These are phyloP conservation scores for Amanita muscaria DNA, from an alignment of 768 basidiomycete genomes.

Conservation along the genomic window DNA sequence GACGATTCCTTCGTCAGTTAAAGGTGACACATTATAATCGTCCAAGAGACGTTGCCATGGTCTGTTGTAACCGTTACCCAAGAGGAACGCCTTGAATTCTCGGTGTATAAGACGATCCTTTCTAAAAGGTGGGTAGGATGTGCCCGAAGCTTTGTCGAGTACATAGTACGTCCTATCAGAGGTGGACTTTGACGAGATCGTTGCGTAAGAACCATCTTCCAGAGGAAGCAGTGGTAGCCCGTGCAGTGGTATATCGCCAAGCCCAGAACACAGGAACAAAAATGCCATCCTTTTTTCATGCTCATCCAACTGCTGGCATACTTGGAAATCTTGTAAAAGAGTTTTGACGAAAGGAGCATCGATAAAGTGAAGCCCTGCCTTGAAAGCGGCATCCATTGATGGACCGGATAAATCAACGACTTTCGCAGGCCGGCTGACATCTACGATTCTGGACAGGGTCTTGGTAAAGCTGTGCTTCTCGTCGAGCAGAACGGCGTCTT, in stretches of 20 bases:
- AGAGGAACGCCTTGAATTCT: slow-evolving; percentile 8
- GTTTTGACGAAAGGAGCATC: slow-evolving; percentile 20
- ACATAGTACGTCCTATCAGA: slow-evolving; percentile 16
- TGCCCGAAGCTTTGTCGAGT: slow-evolving; percentile 16
- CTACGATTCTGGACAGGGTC: slow-evolving; percentile 16
- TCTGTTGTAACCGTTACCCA: too few relatives aligned
- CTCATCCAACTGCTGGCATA: slow-evolving; percentile 11
- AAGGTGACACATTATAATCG: slow-evolving; percentile 21
- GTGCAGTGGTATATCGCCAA: slow-evolving; percentile 22
- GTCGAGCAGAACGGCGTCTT: slow-evolving; percentile 18
- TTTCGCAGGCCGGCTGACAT: slow-evolving; percentile 14
- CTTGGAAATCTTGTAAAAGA: slow-evolving; percentile 5
- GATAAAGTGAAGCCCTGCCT: slow-evolving; percentile 15
- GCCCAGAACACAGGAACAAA: slow-evolving; percentile 16
- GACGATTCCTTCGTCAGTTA: slow-evolving; percentile 13
- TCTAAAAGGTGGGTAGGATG: slow-evolving; percentile 16
- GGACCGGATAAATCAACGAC: slow-evolving; percentile 15
- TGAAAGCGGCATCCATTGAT: slow-evolving; percentile 14
- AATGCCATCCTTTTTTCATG: slow-evolving; percentile 19
- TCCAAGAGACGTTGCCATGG: too few relatives aligned
- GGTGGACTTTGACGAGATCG: slow-evolving; percentile 14
- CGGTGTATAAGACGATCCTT: slow-evolving; percentile 20
- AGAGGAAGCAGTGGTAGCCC: slow-evolving; percentile 30
- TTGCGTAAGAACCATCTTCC: slow-evolving; percentile 22
- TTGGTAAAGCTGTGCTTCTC: slow-evolving; percentile 10